Conservation (phyloP, 768 basidiomycete genomes). For the Leccinum pellstonianum region DNA sequence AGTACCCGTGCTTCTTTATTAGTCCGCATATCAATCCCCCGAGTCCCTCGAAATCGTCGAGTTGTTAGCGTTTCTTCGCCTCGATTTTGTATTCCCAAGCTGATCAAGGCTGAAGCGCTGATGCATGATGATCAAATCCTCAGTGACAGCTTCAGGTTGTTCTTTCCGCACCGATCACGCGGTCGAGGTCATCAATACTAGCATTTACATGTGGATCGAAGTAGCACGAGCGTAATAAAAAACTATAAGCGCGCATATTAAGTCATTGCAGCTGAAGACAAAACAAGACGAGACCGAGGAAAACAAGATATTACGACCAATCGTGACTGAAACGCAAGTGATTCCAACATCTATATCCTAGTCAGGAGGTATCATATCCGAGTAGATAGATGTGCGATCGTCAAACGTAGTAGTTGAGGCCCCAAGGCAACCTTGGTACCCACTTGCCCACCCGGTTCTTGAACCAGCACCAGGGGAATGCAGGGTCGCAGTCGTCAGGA, state of each 20-base stretch:
- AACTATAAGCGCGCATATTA: neutral
- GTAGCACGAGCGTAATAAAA: neutral
- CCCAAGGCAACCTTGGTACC: slow-evolving; percentile 27
- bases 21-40: too few species aligned
- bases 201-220: neutral
- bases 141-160: too few species aligned
- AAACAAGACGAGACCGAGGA: slow-evolving; percentile 2
- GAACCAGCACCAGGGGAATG: slow-evolving; percentile 26
- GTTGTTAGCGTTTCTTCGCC: too few species aligned
- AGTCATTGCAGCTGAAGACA: slow-evolving; percentile 15
- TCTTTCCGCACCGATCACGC: too few species aligned
- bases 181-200: too few species aligned
- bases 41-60: too few species aligned
- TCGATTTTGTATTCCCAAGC: too few species aligned
- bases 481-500: slow-evolving; percentile 30
- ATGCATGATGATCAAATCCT: too few species aligned
- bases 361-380: slow-evolving; percentile 19
- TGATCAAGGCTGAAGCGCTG: too few species aligned
- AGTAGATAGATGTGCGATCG: slow-evolving; percentile 7
- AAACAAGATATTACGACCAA: neutral
- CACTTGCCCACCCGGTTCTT: slow-evolving; percentile 19
- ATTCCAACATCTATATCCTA: slow-evolving; percentile 7
- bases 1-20: too few species aligned
- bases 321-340: neutral
- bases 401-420: slow-evolving; percentile 19